Conservation (phyloP, 805 yeast species). For the Metschnikowia borealis region DNA sequence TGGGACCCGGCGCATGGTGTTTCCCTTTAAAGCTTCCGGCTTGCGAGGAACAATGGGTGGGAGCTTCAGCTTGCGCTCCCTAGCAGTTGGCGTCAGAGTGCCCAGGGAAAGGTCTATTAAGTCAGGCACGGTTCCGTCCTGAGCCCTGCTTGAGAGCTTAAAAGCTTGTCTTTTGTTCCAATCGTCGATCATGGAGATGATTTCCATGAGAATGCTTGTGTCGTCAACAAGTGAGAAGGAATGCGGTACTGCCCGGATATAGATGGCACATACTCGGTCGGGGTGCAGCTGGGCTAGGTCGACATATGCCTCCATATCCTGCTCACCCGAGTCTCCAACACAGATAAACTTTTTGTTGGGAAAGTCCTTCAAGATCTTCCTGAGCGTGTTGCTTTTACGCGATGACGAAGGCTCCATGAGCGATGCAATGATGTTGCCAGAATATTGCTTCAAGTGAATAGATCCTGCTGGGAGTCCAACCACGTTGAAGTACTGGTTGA, state of each 20-base stretch:
- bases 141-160: neutral
- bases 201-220: constrained; percentile 26
- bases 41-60: constrained; percentile 49
- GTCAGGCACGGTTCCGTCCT: constrained; percentile 20
- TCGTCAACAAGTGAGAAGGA: constrained; percentile 60
- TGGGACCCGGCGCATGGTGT: constrained; percentile 24
- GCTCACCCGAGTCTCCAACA: constrained; percentile 95
- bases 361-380: constrained; percentile 64
- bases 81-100: neutral
- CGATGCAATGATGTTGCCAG: constrained; percentile 76
- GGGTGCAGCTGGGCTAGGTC: constrained; percentile 64
- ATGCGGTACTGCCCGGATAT: constrained; percentile 69
- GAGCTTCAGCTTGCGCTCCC: constrained; percentile 12
- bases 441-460: constrained; percentile 80
- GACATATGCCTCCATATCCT: constrained; percentile 87
- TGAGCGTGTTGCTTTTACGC: constrained; percentile 65
- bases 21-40: constrained; percentile 39
- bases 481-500: constrained; percentile 51
- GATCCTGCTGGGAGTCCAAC: constrained; percentile 74
- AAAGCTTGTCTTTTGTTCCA: constrained; percentile 11
- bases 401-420: constrained; percentile 85
- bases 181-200: constrained; percentile 21
- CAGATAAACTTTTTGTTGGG: constrained; percentile 74
- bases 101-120: constrained; percentile 38
- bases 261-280: constrained; percentile 64